A percentile compares a stretch with the other conserved stretches of the same genome.
These are phyloP conservation scores for Glycine latifolia DNA, from an alignment of 306 rosid genomes.

Conservation along the genomic window DNA sequence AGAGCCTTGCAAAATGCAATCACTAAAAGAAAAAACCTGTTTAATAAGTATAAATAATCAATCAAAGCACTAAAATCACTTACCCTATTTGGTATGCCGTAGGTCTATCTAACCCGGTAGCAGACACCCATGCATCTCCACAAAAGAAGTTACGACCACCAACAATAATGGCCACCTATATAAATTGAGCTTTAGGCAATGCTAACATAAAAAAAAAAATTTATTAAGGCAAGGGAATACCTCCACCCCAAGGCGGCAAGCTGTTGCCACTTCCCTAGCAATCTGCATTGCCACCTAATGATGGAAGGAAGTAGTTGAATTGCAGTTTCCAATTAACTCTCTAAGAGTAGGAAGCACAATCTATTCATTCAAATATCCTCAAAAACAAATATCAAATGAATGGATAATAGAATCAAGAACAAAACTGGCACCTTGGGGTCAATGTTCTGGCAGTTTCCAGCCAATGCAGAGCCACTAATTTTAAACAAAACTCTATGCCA, in stretches of 20 bases:
- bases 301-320: constrained; percentile 52
- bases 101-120: constrained; percentile 14
- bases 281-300: constrained; percentile 61
- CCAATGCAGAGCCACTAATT: constrained; percentile 60
- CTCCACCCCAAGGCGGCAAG: constrained; percentile 23
- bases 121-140: constrained; percentile 21
- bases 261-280: constrained; percentile 59
- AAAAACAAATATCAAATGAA: constrained; percentile 19
- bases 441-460: constrained; percentile 59
- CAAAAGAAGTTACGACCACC: constrained; percentile 25
- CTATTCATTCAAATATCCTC: constrained; percentile 38
- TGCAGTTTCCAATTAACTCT: constrained; percentile 49
- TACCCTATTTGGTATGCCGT: constrained; percentile 1
- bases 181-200: not conserved
- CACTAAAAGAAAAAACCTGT: not conserved
- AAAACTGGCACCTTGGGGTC: constrained; percentile 57
- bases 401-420: not conserved
- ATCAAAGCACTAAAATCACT: not conserved
- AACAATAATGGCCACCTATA: constrained; percentile 6
- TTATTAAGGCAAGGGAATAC: not conserved
- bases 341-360: constrained; percentile 39
- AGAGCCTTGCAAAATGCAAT: not conserved
- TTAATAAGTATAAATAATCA: not conserved
- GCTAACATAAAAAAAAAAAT: not conserved
- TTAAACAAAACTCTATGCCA: constrained; percentile 59